These are phyloP conservation scores for Fomitopsis serialis DNA, from an alignment of 768 basidiomycete genomes.

Conservation along the genomic window DNA sequence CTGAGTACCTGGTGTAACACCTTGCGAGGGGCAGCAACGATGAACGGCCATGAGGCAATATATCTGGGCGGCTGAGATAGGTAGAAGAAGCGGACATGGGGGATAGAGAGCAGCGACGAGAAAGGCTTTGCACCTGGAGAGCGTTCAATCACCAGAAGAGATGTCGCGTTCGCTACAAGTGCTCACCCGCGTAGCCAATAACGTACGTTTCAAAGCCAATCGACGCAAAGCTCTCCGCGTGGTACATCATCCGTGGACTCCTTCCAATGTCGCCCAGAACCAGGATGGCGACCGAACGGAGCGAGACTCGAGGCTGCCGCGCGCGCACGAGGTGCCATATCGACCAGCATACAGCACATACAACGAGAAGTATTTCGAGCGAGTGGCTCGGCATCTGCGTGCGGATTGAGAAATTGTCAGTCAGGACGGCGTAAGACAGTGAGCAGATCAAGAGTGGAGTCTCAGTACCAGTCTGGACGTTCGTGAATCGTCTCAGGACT, in stretches of 20 bases:
- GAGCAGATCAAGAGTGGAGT: too few relatives aligned
- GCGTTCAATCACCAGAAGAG: background rate
- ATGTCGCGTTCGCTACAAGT: background rate
- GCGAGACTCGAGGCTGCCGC: background rate
- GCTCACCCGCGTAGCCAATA: constrained; percentile 80
- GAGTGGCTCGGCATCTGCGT: too few relatives aligned
- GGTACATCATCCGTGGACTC: constrained; percentile 98
- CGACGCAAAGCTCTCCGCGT: constrained; percentile 87
- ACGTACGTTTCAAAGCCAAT: constrained; percentile 73
- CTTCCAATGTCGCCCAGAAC: constrained; percentile 96
- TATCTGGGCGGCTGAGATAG: constrained; percentile 58
- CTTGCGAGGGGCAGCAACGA: constrained; percentile 77
- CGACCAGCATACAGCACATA: background rate
- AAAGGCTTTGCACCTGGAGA: constrained; percentile 69
- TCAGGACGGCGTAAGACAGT: too few relatives aligned
- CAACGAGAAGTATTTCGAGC: too few relatives aligned
- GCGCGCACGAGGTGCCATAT: background rate
- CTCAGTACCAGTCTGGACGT: too few relatives aligned
- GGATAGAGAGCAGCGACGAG: constrained; percentile 61
- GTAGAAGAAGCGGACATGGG: constrained; percentile 61
- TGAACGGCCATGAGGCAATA: constrained; percentile 53
- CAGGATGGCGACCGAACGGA: constrained; percentile 78
- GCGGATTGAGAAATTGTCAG: too few relatives aligned
- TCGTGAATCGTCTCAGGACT: too few relatives aligned
- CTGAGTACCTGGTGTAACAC: constrained; percentile 61